Evolutionary conservation across 1,284 basidiomycete species (phyloP).

Genomic region (Cystobasidium sp.): DNA sequence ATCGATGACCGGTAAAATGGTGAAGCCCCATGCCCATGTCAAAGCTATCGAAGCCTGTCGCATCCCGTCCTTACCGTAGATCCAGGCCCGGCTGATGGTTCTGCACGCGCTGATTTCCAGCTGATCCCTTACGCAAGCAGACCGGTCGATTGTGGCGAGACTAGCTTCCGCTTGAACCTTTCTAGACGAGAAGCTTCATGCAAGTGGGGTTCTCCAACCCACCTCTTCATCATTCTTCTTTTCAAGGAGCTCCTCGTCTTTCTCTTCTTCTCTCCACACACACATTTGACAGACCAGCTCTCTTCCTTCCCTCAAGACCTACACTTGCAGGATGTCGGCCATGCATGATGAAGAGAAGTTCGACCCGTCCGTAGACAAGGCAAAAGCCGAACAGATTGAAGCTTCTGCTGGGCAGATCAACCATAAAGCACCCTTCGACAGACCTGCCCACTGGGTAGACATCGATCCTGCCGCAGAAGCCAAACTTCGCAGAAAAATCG

Average conservation of each 20-base stretch:
- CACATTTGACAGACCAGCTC: not conserved
- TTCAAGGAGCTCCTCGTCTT: not conserved
- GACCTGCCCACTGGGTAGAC: constrained; percentile 31
- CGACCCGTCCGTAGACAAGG: constrained; percentile 5
- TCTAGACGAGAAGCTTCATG: not conserved
- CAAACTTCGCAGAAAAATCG: constrained; percentile 19
- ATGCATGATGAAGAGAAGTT: constrained; percentile 19
- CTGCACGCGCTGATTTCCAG: too few relatives aligned
- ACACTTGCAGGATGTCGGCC: constrained; percentile 3
- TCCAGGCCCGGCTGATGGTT: too few relatives aligned
- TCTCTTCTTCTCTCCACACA: not conserved
- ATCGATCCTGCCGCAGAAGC: constrained; percentile 35
- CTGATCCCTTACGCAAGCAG: too few relatives aligned
- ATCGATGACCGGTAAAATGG: too few relatives aligned
- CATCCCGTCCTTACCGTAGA: too few relatives aligned
- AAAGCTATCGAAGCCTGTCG: too few relatives aligned
- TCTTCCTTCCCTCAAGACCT: not conserved
- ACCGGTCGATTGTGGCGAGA: too few relatives aligned
- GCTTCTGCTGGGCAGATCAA: constrained; percentile 17
- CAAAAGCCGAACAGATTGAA: constrained; percentile 19
- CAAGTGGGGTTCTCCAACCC: not conserved
- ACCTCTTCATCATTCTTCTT: not conserved
- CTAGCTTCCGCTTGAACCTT: not conserved
- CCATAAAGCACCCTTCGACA: constrained; percentile 12
- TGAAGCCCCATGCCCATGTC: too few relatives aligned